These are phyloP conservation scores for Gnetum montanum DNA, from an alignment of 75 land plant species.

Conservation along the genomic window DNA sequence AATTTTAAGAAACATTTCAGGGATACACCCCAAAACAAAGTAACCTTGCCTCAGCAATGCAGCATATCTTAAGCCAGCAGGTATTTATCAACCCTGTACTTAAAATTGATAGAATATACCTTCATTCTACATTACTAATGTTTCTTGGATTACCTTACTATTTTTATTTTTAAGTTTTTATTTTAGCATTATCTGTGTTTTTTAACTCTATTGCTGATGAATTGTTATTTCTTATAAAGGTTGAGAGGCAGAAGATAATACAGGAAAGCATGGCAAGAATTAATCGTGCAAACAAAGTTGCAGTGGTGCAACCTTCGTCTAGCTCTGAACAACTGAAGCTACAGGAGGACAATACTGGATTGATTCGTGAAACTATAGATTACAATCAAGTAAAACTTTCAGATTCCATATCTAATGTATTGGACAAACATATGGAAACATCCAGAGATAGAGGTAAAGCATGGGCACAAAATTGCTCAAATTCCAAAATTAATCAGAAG, in stretches of 20 bases:
- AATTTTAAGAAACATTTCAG: too few relatives aligned
- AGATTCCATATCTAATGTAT: not conserved
- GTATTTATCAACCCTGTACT: constrained; percentile 24
- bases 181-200: too few relatives aligned
- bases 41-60: constrained; percentile 56
- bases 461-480: not conserved
- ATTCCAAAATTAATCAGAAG: constrained; percentile 10
- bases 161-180: too few relatives aligned
- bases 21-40: constrained; percentile 32
- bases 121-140: not conserved
- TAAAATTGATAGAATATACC: too few relatives aligned
- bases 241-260: constrained; percentile 55
- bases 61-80: constrained; percentile 82
- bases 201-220: too few relatives aligned
- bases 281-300: constrained; percentile 2
- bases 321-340: not conserved
- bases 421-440: not conserved
- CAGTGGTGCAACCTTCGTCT: not conserved
- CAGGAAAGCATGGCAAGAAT: constrained; percentile 23
- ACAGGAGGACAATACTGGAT: not conserved
- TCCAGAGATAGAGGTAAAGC: not conserved
- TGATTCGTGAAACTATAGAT: not conserved
- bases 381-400: not conserved
- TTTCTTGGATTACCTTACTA: too few relatives aligned
- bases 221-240: constrained; percentile 18